Evolutionary conservation across 176 grass and related monocot genomes (phyloP), one percentile per base, ranked within the genome.

Genomic region (Thalia dealbata): DNA sequence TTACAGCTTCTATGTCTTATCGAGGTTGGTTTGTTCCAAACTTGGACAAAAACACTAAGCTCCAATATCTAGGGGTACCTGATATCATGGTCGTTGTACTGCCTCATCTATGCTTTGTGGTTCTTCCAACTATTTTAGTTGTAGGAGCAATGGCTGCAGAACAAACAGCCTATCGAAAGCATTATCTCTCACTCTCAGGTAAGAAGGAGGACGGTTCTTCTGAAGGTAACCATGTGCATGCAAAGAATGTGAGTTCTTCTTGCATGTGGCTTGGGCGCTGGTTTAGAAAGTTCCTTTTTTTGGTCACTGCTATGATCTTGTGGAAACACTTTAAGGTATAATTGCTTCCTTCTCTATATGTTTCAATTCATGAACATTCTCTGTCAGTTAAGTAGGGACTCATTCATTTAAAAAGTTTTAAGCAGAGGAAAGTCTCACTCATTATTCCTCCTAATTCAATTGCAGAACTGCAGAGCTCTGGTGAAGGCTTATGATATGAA

Each of bases 11-110:
- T 77, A 92, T 97, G 93, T 92, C 87, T 79, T 74, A 81, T 70
- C 85, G 72, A 91, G 87, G 93, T 52, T 97, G 93, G 93, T 72
- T 43, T 65, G 61, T 90, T 70, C 78, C 75, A 71, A 62, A 45
- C 27, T 73, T 68, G 15, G 80, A 72, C 35, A 61, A 75, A 66
- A 52, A 48, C 65, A 87, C 26, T 7, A 14, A 80, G 81, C 27
- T 83, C 43, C 21, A 55, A 6, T 68, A 84, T 72, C 79, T 79
- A 44, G 93, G 89, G 25, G 80, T 77, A 66, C 89, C 93, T 82
- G 93, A 96, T 88, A 78, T 90, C 59, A 92, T 96, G 89, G 84
- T 96, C 72, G 85, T 96, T 80, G 87, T 89, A 78, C 76, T 96
- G 52, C 87, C 89, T 74, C 93, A 96, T 84, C 71, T 96, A 13